Evolutionary conservation across 2,329 filamentous ascomycete genomes (phyloP), one percentile per base, ranked within the genome.

Genomic region (Thielaviopsis populi): DNA sequence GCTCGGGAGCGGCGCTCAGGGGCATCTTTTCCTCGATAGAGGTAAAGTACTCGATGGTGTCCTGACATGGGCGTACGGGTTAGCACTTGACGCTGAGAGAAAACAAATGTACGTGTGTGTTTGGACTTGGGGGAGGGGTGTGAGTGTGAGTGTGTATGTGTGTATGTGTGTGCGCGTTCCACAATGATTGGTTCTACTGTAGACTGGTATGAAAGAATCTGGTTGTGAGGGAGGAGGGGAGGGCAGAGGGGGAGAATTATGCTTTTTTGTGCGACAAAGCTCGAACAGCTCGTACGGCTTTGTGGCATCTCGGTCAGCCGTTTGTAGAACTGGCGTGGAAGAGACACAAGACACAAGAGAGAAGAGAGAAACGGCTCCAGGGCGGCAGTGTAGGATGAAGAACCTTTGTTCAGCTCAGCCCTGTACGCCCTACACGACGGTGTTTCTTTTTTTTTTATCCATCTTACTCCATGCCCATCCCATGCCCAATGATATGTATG

Each of bases 11-110:
- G 56, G 91, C 87, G 72, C 90, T 96, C 65, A 99, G 75, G 15
- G 94, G 94, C 91, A 99, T 97, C 67, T 88, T 85, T 75, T 99
- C 94, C 72, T 88, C 82, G 70, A 91, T 86, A 68, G 89, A 87
- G 11, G 90, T 94, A 74, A 97, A 99, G 78, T 91, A 99, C 70
- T 96, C 91, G 6, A 99, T 83, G 72, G 89, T 91, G 68, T 95
- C 87, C 80, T 86, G 27, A 56, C 50, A 37, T 56, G 50, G 50
- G 50, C 17, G 50, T 37, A 33, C 24, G 8, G 41, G 54, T 43
- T 40, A 59, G 62, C 3, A 40, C 42, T 17, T 13, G 42, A 15
- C 5, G 40, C 17, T n/a, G n/a, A 6, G 27, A 22, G 33, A 17
- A 17, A 54, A 22, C 33, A 37, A 3, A 33, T 33, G 30, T 33